Evolutionary conservation across 2,329 filamentous ascomycete genomes (phyloP), one percentile per base, ranked within the genome.

Genomic region (Aureobasidium sp.): DNA sequence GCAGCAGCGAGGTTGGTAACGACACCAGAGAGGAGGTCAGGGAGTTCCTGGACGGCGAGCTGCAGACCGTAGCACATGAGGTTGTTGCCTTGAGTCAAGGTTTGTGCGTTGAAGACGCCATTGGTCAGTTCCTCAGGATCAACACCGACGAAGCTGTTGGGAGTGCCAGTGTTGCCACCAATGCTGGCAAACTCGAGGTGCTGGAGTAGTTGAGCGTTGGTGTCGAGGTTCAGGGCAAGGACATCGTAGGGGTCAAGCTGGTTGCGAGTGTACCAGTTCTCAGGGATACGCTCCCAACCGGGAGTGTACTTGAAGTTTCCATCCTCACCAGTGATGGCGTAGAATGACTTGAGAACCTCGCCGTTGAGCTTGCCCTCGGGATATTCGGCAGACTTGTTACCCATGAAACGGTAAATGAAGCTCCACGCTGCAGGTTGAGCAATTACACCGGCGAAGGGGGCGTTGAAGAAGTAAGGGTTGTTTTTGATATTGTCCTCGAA

Each of bases 21-120:
- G 5, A 80, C 34, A 1, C 72, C 72, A 2, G 71, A 73, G 1
- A 80, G 64, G 0, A 78, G 66, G 67, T 79, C 79, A 1, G 79
- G 80, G 0, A 76, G 69, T 4, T 67, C 73, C 6, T 75, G 73
- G 65, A 75, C 70, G n/a, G 75, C 70, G 14, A 73, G 67, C 56
- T 81, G 74, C 36, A 76, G 72, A 9, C 67, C 73, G 63, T 78
- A 77, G 64, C 79, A 82, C 17, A 75, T 57, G 7, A 76, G 68
- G 66, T 83, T 80, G 70, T 82, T 80, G 15, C 77, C 78, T 61
- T 82, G 64, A 0, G 77, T 67, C 0, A 82, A 69, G 14, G 70
- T 76, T 5, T 67, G 64, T 5, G 68, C 63, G 65, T 79, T 81
- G 64, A 77, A 75, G 0, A 81, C 68, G 27, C 76, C 76, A 12